These are phyloP conservation scores for Populus tremula DNA, from an alignment of 345 rosid species.

Conservation along the genomic window DNA sequence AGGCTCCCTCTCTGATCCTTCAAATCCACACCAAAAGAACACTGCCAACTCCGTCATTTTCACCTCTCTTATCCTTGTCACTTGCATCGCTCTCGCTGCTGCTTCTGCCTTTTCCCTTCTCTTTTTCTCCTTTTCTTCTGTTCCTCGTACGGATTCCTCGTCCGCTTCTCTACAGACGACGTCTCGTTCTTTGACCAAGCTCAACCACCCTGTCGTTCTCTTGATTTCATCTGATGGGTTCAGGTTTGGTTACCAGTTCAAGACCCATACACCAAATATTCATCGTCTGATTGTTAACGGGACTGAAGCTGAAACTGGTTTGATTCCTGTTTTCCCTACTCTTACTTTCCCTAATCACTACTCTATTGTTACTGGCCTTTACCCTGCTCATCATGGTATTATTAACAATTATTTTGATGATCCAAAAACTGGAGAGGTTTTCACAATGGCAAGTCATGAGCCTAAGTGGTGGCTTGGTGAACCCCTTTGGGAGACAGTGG, in stretches of 20 bases:
- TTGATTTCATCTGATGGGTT: slow-evolving; percentile 89
- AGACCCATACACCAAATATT: slow-evolving; percentile 66
- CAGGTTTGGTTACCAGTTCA: slow-evolving; percentile 92
- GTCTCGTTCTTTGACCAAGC: slow-evolving; percentile 59
- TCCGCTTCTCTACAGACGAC: slow-evolving; percentile 21
- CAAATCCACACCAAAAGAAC: slow-evolving; percentile 19
- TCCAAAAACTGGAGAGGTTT: slow-evolving; percentile 52
- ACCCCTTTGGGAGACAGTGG: slow-evolving; percentile 92
- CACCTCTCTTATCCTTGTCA: slow-evolving; percentile 47
- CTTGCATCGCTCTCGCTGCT: slow-evolving; percentile 70
- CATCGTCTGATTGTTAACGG: slow-evolving; percentile 71
- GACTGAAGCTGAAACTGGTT: slow-evolving; percentile 79
- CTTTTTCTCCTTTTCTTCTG: slow-evolving; percentile 40
- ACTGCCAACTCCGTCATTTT: slow-evolving; percentile 43
- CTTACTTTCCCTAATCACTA: slow-evolving; percentile 92
- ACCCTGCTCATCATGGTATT: slow-evolving; percentile 84
- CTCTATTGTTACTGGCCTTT: slow-evolving; percentile 89
- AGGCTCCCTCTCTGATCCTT: slow-evolving; percentile 28
- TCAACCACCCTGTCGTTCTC: slow-evolving; percentile 62
- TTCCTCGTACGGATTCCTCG: neutral
- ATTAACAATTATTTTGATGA: slow-evolving; percentile 69
- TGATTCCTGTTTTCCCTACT: slow-evolving; percentile 86
- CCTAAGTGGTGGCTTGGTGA: slow-evolving; percentile 97
- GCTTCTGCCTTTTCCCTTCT: slow-evolving; percentile 69
- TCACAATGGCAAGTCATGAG: slow-evolving; percentile 74